Base-by-base conservation (phyloP, 2,329 filamentous ascomycete genomes). In the Aspergillus costaricaensis region DNA sequence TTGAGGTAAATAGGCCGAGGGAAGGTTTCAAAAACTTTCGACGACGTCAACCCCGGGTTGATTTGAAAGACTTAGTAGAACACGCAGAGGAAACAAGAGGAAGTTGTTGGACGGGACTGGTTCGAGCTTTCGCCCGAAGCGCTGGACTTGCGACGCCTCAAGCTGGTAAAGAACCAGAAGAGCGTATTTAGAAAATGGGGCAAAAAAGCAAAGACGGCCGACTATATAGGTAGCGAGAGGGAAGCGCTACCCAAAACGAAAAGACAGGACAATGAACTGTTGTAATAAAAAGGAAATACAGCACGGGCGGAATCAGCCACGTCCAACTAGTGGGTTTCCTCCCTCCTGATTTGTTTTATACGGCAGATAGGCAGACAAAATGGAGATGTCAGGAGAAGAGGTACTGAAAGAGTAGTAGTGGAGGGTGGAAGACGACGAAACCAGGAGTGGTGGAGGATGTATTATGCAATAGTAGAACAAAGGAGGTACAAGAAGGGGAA, bases 401-500 rank as follows among this genome's bases (percentile, higher is more conserved):
- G 12, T 14, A 36, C 32, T 36, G 32, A 36, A 36, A 36, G 32
- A 36, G 32, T 36, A 36, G 32, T 15, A 19, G 47, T 27, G 14
- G 25, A 7, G 3, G 47, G 41, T 19, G 15, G 21, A 38, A 43
- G 23, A 55, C 32, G 23, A 55, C 32, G 15, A 43, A 21, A 25
- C 52, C 52, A 43, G 52, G 36, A 36, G n/a, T 25, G 12, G 51
- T 7, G 47, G 51, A 25, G 23, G 17, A 38, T 25, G n/a, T 27
- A n/a, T 50, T 30, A 50, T 50, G 47, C 25, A 38, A 19, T 9
- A 48, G 19, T 21, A 43, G 14, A 49, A 47, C 47, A 15, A 32
- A 55, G 47, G 49, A 9, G 19, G 49, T 32, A 23, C 51, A 66
- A 60, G 23, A 52, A 59, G n/a, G 59, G 12, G 50, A 27, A 30